Evolutionary conservation across 257 asterid genomes (phyloP).

Genomic region (Salvia rosmarinus): DNA sequence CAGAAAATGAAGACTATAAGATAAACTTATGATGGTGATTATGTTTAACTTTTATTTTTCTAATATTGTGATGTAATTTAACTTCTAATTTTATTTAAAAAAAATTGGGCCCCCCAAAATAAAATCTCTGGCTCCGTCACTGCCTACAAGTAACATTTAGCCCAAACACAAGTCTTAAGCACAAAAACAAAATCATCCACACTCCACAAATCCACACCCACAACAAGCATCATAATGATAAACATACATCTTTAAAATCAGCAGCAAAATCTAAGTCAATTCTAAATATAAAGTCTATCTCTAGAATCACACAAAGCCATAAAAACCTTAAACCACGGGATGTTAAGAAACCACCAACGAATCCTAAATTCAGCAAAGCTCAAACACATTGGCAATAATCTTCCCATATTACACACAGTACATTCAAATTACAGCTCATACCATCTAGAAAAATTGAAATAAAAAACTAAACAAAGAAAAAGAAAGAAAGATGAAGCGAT

Average conservation of each 20-base stretch:
- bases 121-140: no score
- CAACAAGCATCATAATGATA: no score
- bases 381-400: not conserved
- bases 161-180: not conserved
- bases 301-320: no score
- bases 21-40: no score
- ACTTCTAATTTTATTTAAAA: no score
- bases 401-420: not conserved
- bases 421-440: constrained; percentile 17
- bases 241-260: not conserved
- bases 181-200: not conserved
- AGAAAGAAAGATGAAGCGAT: not conserved
- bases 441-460: not conserved
- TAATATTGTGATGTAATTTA: no score
- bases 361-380: not conserved
- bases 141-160: not conserved
- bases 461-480: not conserved
- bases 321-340: not conserved
- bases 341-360: not conserved
- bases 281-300: no score
- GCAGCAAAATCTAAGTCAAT: not conserved
- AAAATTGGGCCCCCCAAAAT: no score
- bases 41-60: no score
- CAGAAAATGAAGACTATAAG: no score
- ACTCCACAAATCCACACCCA: no score